Percentiles rank a stretch among this genome's conserved stretches.
Evolutionary conservation across 208 protist species (phyloP).

Genomic region (Balamuthia mandrillaris): DNA sequence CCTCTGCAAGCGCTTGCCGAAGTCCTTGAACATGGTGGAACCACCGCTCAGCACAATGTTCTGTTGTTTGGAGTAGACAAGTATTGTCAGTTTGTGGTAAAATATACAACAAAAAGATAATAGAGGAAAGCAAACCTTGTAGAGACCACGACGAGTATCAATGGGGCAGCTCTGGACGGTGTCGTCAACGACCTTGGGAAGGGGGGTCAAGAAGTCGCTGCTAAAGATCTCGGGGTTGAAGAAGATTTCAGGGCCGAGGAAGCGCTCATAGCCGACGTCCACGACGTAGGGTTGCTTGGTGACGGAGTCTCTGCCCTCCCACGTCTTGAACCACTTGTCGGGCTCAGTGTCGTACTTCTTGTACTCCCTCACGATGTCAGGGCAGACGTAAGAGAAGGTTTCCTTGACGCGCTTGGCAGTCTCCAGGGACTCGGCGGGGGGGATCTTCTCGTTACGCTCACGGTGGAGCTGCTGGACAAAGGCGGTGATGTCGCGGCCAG

Average conservation of each 20-base stretch:
- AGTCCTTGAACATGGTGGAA: constrained; percentile 93
- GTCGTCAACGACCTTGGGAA: constrained; percentile 89
- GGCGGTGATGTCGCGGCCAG: constrained; percentile 91
- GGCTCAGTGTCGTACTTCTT: constrained; percentile 85
- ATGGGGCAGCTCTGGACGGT: constrained; percentile 93
- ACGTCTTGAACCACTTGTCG: constrained; percentile 76
- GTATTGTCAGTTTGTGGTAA: background rate
- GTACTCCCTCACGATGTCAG: constrained; percentile 88
- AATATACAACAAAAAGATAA: no score
- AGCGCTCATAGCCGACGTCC: constrained; percentile 95
- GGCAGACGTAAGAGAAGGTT: constrained; percentile 87
- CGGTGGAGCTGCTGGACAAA: constrained; percentile 89
- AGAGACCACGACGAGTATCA: constrained; percentile 89
- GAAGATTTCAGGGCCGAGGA: constrained; percentile 95
- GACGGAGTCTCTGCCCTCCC: constrained; percentile 53
- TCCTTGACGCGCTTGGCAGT: constrained; percentile 91
- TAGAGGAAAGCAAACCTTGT: constrained; percentile 78
- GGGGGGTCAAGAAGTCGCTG: constrained; percentile 82
- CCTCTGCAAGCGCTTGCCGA: constrained; percentile 80
- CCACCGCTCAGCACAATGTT: constrained; percentile 98
- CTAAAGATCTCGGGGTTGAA: constrained; percentile 96
- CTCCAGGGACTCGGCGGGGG: constrained; percentile 82
- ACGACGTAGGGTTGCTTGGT: constrained; percentile 63
- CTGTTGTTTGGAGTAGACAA: background rate
- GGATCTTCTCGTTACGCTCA: constrained; percentile 82